phyloP scores from a whole-genome alignment of 2,329 filamentous ascomycete species.

The Aspergillus neoniger region DNA sequence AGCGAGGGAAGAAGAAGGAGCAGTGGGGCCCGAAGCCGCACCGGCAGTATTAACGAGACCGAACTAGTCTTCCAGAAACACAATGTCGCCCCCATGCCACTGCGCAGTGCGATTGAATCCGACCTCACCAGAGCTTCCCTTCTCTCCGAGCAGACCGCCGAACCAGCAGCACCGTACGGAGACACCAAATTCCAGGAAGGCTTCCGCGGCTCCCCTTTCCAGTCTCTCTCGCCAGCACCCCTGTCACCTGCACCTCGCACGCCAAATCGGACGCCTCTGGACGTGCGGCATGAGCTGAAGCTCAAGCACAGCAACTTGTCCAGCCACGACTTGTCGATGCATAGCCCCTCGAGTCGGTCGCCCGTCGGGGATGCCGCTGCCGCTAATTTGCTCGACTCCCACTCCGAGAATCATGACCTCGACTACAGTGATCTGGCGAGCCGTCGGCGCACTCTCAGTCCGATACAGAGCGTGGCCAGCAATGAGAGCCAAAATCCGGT shows the following conservation, averaged over 20 bases:
- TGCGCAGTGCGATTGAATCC: slow-evolving; percentile 82
- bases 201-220: slow-evolving; percentile 57
- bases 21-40: slow-evolving; percentile 28
- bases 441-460: slow-evolving; percentile 74
- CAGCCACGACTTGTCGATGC: slow-evolving; percentile 52
- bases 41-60: slow-evolving; percentile 56
- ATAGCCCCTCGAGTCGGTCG: slow-evolving; percentile 41
- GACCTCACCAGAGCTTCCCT: slow-evolving; percentile 88
- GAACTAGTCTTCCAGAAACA: slow-evolving; percentile 57
- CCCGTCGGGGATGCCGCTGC: slow-evolving; percentile 37
- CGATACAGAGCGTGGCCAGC: slow-evolving; percentile 89
- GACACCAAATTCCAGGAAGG: slow-evolving; percentile 64
- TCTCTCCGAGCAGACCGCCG: slow-evolving; percentile 75
- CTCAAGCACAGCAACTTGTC: slow-evolving; percentile 65
- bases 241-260: slow-evolving; percentile 64
- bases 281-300: slow-evolving; percentile 59
- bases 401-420: slow-evolving; percentile 54
- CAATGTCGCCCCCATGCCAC: slow-evolving; percentile 77
- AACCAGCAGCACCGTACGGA: slow-evolving; percentile 68
- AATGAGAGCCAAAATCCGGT: slow-evolving; percentile 72
- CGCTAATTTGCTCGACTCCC: slow-evolving; percentile 38
- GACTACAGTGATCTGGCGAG: slow-evolving; percentile 58
- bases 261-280: slow-evolving; percentile 55
- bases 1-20: slow-evolving; percentile 45
- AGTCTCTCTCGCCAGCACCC: slow-evolving; percentile 58